Evolutionary conservation across 2,329 filamentous ascomycete genomes (phyloP), one percentile per base, ranked within the genome.

Genomic region (Neofusicoccum sp.): DNA sequence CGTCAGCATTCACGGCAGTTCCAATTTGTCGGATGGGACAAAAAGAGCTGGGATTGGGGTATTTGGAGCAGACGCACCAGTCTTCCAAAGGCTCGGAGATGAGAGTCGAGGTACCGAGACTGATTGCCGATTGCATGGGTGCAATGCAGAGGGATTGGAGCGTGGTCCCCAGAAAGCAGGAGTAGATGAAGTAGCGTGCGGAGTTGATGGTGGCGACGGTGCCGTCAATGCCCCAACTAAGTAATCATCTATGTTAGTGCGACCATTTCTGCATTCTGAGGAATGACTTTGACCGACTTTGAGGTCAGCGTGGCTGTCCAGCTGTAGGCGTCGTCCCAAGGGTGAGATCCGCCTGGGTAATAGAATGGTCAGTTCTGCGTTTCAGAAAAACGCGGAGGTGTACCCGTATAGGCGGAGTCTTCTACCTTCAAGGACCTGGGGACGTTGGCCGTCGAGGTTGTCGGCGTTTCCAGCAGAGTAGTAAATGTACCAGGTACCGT

Each of bases 141-240:
- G 79, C 77, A 41, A 79, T 79, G 67, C 76, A 80, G 14, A 80
- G 68, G 1, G 73, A 74, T 62, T 80, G 78, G 3, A 78, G 74
- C 73, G 67, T 76, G 39, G 77, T 77, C 11, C 79, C 77, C 14
- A 37, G 16, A 71, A 83, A 80, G 69, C 83, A 85, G 1, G 82
- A 86, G 73, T 79, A 85, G 59, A 84, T 77, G 41, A 85, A 81
- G 72, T 85, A 86, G 71, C 83, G 81, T 31, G 74, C 72, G 48
- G 75, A 74, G 9, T 71, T 66, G 66, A 84, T 80, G n/a, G 80
- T 79, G 0, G 86, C 74, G 62, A 85, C 76, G 0, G 82, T 81
- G 6, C 79, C 83, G 67, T 87, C 84, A 59, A 87, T 85, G 8
- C 78, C 77, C 82, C 83, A 86, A 56, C 79, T 79, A 22, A 22